Conservation (phyloP, 2,329 filamentous ascomycete genomes). For the Fusarium sp. region DNA sequence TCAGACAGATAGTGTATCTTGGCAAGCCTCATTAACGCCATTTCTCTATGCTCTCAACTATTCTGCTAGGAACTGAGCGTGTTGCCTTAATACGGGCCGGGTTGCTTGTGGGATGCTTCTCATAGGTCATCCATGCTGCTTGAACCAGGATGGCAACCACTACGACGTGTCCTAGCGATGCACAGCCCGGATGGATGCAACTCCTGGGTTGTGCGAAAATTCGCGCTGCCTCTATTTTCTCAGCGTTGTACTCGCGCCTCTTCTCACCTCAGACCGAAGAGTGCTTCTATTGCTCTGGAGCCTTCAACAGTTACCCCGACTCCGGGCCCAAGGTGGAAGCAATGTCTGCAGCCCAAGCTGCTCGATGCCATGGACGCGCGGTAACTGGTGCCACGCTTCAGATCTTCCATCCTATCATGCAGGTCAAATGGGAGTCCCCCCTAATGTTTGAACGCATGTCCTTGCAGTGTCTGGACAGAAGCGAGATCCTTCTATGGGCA, state of each 20-base stretch:
- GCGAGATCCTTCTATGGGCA: neutral
- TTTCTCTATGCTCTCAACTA: neutral
- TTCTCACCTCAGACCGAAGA: neutral
- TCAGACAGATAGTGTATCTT: neutral
- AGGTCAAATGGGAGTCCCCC: neutral
- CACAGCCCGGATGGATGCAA: neutral
- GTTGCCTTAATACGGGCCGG: neutral
- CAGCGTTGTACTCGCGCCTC: neutral
- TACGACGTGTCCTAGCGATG: neutral
- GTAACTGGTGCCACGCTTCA: neutral
- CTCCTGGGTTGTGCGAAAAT: neutral
- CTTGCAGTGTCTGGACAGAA: neutral
- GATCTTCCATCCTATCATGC: neutral
- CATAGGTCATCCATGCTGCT: neutral
- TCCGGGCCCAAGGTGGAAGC: neutral
- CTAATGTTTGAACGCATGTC: neutral
- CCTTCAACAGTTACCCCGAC: neutral
- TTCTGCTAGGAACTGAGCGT: neutral
- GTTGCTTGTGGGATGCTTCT: neutral
- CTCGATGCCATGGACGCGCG: neutral
- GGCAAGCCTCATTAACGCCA: neutral
- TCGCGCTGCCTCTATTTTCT: neutral
- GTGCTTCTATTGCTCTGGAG: neutral
- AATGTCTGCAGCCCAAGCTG: neutral
- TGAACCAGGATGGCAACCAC: neutral